Evolutionary conservation across 2,329 filamentous ascomycete species (phyloP), one percentile per base, ranked within the genome.

Genomic region (Penicillium digitatum): DNA sequence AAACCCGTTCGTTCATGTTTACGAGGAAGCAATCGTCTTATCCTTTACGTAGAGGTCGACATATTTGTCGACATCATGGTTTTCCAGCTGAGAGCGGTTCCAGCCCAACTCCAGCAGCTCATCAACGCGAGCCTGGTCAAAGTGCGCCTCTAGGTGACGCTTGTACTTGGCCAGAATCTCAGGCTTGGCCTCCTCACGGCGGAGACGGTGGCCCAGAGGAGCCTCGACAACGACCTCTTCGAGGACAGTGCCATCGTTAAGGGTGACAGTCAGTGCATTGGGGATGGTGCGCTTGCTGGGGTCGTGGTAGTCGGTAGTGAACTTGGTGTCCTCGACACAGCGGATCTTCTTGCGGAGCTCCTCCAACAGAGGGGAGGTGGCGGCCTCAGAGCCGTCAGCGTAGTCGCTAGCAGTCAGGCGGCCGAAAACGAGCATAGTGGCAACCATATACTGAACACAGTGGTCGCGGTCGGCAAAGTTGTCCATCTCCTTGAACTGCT

Each of bases 381-480:
- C 94, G 48, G 94, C 93, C 80, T 97, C 93, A 66, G 87, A 84
- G 67, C 89, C 90, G 73, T 99, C 94, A 44, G 86, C 86, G 81
- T 99, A 99, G 80, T 99, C 94, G 62, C 83, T 89, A 48, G 94
- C 93, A 67, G 92, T 89, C 60, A 99, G 88, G 63, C 94, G 91
- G 75, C 94, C 90, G 76, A 93, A 97, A 64, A 88, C 87, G 65
- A 99, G 87, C 91, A 97, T 97, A 69, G 90, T 91, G 62, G 92
- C 82, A 72, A 90, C 89, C 94, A 99, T 99, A 85, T 99, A 99
- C 76, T 97, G 94, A 66, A 99, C 93, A 79, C 94, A 99, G 84
- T 99, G 94, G 78, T 99, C 94, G 71, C 94, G 91, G 79, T 99
- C 94, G 71, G 94, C 94, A 72, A 97, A 99, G 86, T 99, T 99